Base-by-base conservation (phyloP, 1,284 basidiomycete genomes). In the Ustilago xerochloae region DNA sequence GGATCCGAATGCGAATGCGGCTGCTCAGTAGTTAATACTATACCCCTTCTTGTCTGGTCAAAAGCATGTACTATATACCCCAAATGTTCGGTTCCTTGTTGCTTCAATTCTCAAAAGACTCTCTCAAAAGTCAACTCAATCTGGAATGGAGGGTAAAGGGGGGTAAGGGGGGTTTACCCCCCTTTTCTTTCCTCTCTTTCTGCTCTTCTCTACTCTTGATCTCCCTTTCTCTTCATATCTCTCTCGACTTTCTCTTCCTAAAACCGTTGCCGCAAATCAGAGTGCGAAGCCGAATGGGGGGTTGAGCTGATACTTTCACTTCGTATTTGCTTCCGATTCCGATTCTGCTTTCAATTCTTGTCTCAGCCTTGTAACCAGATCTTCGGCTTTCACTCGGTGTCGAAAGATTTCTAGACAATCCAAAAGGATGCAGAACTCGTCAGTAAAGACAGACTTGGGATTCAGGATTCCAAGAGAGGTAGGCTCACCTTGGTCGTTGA, bases 321-420 rank as follows among this genome's bases (percentile, higher is more conserved):
- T 29, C 29, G 16, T 22, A 32, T 50, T 9, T 16, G 4, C 22
- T 26, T 39, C 29, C n/a, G n/a, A n/a, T n/a, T n/a, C n/a, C n/a
- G n/a, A n/a, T 45, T 52, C 28, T 13, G 28, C 55, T 41, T 58
- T 22, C 18, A 12, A 1, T 10, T 32, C 46, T 15, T 38, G 16
- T 35, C 32, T 38, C 45, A 73, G 38, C 52, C 46, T 57, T 6
- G 33, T 24, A 9, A 74, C 45, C 32, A 74, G 48, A 26, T 69
- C 33, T 4, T 64, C 36, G 1, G 66, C 71, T 7, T 47, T 74
- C 20, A 69, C 24, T 3, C 66, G 53, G 48, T 74, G 71, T 53
- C 71, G 65, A 57, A 74, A 74, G 59, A 74, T 65, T 36, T 74
- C 71, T 74, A 16, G 7, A 24, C 20, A 20, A 3, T 13, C 16